phyloP scores from a whole-genome alignment of 768 basidiomycete genomes.

The Tricholoma saponaceum region DNA sequence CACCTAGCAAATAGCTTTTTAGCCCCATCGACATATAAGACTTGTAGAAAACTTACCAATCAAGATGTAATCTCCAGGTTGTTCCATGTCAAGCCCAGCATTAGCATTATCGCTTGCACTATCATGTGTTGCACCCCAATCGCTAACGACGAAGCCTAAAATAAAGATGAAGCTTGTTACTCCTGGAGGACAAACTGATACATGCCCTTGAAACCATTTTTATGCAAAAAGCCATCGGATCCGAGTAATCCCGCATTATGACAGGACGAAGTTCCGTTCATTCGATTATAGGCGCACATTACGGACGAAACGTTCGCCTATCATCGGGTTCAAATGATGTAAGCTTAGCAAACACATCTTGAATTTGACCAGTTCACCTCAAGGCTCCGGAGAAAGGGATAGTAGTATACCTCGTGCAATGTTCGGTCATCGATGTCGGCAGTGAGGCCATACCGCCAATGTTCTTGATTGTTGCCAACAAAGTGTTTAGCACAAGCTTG shows the following conservation, averaged over 20 bases:
- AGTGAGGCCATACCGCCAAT: conserved; percentile 43
- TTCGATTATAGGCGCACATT: conserved; percentile 51
- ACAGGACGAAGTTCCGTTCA: conserved; percentile 62
- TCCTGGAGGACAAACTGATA: neutral
- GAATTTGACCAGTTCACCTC: conserved; percentile 27
- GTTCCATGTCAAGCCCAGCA: conserved; percentile 48
- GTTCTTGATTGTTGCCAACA: conserved; percentile 49
- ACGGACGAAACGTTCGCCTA: conserved; percentile 47
- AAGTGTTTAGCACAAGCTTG: conserved; percentile 57
- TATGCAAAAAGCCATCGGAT: conserved; percentile 32
- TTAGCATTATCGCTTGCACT: conserved; percentile 42
- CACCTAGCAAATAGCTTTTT: neutral
- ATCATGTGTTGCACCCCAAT: conserved; percentile 51
- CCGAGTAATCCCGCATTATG: conserved; percentile 51
- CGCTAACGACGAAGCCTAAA: conserved; percentile 44
- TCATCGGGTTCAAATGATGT: neutral
- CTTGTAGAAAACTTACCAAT: conserved; percentile 26
- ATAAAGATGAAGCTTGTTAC: neutral
- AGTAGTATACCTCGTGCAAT: conserved; percentile 48
- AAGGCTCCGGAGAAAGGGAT: conserved; percentile 46
- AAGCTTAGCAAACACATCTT: neutral
- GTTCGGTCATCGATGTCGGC: conserved; percentile 55
- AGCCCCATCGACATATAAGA: neutral
- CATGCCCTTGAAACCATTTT: conserved; percentile 40
- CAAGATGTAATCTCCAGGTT: conserved; percentile 45